Evolutionary conservation across 257 asterid genomes (phyloP).

Genomic region (Solanum commersonii): DNA sequence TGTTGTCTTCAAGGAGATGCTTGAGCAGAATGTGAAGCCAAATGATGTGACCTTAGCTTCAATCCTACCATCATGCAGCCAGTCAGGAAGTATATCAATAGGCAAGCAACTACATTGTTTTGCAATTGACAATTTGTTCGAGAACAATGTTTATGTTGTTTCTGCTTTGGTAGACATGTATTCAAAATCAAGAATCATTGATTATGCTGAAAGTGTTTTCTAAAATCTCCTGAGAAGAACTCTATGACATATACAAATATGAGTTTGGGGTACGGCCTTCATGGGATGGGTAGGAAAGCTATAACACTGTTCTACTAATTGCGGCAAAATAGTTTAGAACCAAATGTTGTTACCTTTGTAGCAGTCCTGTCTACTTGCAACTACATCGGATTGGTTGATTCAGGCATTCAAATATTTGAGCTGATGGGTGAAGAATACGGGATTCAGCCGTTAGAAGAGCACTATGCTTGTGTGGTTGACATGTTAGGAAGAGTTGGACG

Average conservation of each 20-base stretch:
- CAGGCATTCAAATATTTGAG: conserved; percentile 62
- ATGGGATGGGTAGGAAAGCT: conserved; percentile 83
- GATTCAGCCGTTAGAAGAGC: conserved; percentile 52
- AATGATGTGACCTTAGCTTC: conserved; percentile 72
- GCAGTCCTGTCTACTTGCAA: conserved; percentile 80
- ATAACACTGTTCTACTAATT: conserved; percentile 34
- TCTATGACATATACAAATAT: conserved; percentile 74
- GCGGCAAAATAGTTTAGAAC: conserved; percentile 34
- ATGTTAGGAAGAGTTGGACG: conserved; percentile 49
- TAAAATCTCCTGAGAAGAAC: conserved; percentile 35
- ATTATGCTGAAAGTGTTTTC: conserved; percentile 59
- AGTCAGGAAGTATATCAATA: conserved; percentile 41
- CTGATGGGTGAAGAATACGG: conserved; percentile 47
- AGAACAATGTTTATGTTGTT: conserved; percentile 53
- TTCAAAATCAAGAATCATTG: conserved; percentile 64
- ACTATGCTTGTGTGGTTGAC: conserved; percentile 70
- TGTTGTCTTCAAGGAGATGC: conserved; percentile 43
- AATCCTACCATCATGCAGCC: conserved; percentile 62
- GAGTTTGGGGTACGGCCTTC: conserved; percentile 87
- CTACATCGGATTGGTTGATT: conserved; percentile 48
- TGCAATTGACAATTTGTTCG: conserved; percentile 47
- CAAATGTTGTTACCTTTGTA: conserved; percentile 50
- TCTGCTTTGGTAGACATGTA: conserved; percentile 84
- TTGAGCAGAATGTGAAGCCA: conserved; percentile 41
- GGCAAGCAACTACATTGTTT: conserved; percentile 61